Evolutionary conservation across 805 yeast genomes (phyloP), one percentile per base, ranked within the genome.

Genomic region (Nakazawaea laoshanensis): DNA sequence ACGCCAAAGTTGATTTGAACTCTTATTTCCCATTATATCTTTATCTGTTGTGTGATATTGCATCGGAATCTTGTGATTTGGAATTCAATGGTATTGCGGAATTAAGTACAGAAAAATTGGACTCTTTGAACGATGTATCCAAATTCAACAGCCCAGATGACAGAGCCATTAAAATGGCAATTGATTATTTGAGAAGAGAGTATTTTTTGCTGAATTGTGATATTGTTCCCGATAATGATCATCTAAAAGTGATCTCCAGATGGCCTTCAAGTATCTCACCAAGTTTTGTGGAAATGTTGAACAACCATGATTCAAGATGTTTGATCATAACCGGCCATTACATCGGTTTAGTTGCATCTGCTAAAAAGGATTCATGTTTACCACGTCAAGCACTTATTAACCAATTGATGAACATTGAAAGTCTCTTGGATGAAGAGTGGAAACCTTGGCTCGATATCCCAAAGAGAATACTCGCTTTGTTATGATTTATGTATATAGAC

Each of bases 291-390:
- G 7, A 13, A 8, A 15, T 30, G 14, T 19, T 35, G 10, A 27
- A 20, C 7, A 15, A 8, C 19, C 38, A 30, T 16, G 25, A 35
- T 13, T 29, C 15, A 12, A 25, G 31, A 18, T 9, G 19, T 14
- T 30, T 35, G 25, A 30, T 35, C 18, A 17, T 35, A 2, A 31
- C 30, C 14, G 38, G 35, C n/a, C 38, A 35, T 20, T 35, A 26
- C 27, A 12, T 35, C 19, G 18, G 16, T 13, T 13, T 35, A 7
- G 26, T 35, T n/a, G 19, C 10, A 7, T 26, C 34, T 3, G 10
- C 19, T 8, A 19, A 35, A 7, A 12, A 15, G 8, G 24, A 24
- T 15, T 18, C 20, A 3, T 7, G 15, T 16, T 16, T 29, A 20
- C 29, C 32, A 7, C 16, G 15, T 11, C 8, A 10, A 4, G n/a